Evolutionary conservation across 2,329 filamentous ascomycete genomes (phyloP), one percentile per base, ranked within the genome.

Genomic region (Cercospora sp.): DNA sequence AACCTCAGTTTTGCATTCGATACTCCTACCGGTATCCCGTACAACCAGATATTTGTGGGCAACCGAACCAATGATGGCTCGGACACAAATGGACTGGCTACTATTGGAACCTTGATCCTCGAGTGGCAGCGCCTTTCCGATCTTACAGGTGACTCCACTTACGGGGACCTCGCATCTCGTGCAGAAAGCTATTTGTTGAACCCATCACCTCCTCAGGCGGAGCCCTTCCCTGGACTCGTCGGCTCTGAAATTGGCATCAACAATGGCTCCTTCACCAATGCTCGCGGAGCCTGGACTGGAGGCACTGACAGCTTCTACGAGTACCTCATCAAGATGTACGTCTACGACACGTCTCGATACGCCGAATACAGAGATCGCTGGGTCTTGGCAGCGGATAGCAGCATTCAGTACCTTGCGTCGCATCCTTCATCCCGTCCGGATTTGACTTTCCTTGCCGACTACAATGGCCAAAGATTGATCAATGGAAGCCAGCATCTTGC

Each of bases 291-390:
- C 57, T 97, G 92, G 64, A 86, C 87, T 42, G 92, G 90, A 61
- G 90, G 91, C 10, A 86, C 86, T 28, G 92, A 96, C 78, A 92
- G 89, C 59, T 96, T 90, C 81, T 97, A 96, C 81, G 92, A 96
- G 80, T 96, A 96, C 75, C 86, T 97, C 33, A 90, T 97, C 79
- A 97, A 97, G 83, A 94, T 95, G 91, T 96, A 89, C 75, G 79
- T 94, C 63, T 96, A 96, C 78, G 90, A 94, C 76, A 83, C 87
- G 0, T 73, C 78, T 8, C 84, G 87, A 2, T 96, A 91, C 74
- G 79, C 75, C 1, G 69, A 78, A 2, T 93, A 94, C 81, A 88
- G 85, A 74, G 89, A 94, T 70, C 87, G 78, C 48, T 97, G 92
- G 92, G 80, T 92, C 45, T 76, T 84, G 0, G 92, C 92, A 1